phyloP scores from a whole-genome alignment of 176 grass and related monocot genomes.

The Paspalum notatum region DNA sequence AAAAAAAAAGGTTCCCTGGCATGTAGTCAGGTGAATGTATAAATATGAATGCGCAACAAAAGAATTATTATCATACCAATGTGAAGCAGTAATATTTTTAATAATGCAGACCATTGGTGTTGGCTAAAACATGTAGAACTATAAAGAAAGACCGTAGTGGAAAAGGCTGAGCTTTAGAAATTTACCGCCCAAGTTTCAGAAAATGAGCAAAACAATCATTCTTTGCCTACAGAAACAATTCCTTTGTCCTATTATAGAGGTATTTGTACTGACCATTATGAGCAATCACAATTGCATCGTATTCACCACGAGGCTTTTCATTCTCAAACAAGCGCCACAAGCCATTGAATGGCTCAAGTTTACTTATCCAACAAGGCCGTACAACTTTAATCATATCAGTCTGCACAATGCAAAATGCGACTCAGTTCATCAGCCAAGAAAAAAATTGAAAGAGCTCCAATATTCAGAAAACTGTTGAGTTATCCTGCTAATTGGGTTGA shows the following conservation, averaged over 20 bases:
- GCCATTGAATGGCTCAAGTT: constrained; percentile 88
- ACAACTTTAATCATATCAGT: constrained; percentile 64
- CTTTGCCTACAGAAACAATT: background rate
- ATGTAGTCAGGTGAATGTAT: background rate
- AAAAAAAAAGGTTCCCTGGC: background rate
- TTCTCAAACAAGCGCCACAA: constrained; percentile 83
- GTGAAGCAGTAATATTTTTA: background rate
- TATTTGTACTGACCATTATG: constrained; percentile 77
- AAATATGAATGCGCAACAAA: background rate
- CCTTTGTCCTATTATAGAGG: background rate
- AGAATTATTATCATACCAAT: background rate
- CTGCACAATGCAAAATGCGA: constrained; percentile 48
- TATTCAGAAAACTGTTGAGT: background rate
- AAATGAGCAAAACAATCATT: background rate
- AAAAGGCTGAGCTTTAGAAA: background rate
- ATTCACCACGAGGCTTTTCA: constrained; percentile 72
- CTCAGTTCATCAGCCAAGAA: constrained; percentile 33
- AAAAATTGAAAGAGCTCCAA: constrained; percentile 29
- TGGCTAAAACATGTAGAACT: background rate
- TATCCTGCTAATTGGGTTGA: background rate
- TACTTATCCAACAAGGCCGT: constrained; percentile 86
- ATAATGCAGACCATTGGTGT: background rate
- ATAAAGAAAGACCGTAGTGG: background rate
- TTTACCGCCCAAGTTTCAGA: background rate
- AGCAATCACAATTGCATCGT: constrained; percentile 85